Base-by-base conservation (phyloP, 176 grass and related monocot species). In the Carex littledalei region DNA sequence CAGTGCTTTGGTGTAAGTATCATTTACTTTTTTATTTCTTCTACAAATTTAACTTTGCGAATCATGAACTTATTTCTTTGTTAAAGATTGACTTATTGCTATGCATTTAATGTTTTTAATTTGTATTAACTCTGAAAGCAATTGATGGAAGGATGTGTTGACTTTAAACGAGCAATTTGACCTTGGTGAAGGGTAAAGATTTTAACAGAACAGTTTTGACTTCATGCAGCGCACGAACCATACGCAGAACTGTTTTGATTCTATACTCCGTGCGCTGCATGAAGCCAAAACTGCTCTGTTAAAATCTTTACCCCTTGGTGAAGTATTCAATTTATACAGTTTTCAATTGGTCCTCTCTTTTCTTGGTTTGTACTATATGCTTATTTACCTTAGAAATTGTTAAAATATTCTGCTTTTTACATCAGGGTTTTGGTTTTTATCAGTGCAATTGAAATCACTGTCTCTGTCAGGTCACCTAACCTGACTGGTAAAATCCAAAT, bases 1-100 rank as follows among this genome's bases (percentile, higher is more conserved):
- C 56, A 97, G 90, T 41, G 94, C 94, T 34, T 68, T 97, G 31
- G 90, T 97, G 91, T 97, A 86, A 90, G 94, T 89, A 68, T 63
- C 84, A 79, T 70, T 63, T 83, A 76, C 16, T 41, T 37, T 56
- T 45, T 67, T 37, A 20, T 12, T 67, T 53, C 18, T 81, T 71
- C 26, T 14, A 64, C 21, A 56, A 31, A 64, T 29, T 15, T 76
- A 45, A 47, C 29, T 16, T 67, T 56, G 50, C 8, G 3, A 31
- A 55, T 31, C 21, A 17, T 56, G 24, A 53, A 22, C 0, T 9
- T 78, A 6, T 8, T 41, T 55, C 14, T 15, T 32, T 56, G 47
- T 34, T 22, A 26, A 56, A 56, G 13, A 56, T 78, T 32, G 18
- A 76, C 47, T 18, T 14, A 78, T 14, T 55, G 47, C 24, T 53